Conservation (phyloP, 2,329 filamentous ascomycete genomes). For the Exophiala alcalophila region DNA sequence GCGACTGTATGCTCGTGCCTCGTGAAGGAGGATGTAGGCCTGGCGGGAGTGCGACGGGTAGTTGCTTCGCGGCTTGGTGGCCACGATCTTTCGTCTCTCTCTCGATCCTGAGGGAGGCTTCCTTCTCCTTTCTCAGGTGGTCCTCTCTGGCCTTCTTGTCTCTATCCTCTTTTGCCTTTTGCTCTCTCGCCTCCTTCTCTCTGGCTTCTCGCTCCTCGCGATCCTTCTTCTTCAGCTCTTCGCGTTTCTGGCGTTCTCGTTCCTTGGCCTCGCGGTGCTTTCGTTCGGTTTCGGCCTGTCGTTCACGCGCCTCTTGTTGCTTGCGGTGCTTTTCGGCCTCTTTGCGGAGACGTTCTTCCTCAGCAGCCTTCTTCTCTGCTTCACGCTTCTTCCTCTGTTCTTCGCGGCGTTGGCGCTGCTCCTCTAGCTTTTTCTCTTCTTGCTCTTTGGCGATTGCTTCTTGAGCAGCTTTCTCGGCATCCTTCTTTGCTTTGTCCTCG, state of each 20-base stretch:
- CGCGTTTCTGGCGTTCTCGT: slow-evolving; percentile 72
- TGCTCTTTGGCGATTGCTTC: slow-evolving; percentile 72
- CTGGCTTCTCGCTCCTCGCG: slow-evolving; percentile 58
- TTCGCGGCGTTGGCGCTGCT: slow-evolving; percentile 77
- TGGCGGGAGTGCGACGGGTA: slow-evolving; percentile 44
- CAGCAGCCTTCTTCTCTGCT: slow-evolving; percentile 81
- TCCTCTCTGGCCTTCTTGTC: slow-evolving; percentile 53
- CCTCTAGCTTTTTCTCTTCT: slow-evolving; percentile 75
- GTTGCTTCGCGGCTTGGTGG: slow-evolving; percentile 32
- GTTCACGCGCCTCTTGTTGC: slow-evolving; percentile 78
- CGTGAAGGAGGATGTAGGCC: slow-evolving; percentile 54
- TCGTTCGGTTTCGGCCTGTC: slow-evolving; percentile 79
- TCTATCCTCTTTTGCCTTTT: slow-evolving; percentile 58
- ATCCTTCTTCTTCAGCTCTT: slow-evolving; percentile 72
- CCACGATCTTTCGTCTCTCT: slow-evolving; percentile 49
- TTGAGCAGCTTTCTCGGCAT: slow-evolving; percentile 85
- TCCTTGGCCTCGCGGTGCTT: slow-evolving; percentile 78
- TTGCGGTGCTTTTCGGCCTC: slow-evolving; percentile 80
- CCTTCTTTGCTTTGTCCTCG: slow-evolving; percentile 84
- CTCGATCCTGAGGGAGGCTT: slow-evolving; percentile 47
- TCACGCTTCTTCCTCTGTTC: slow-evolving; percentile 91
- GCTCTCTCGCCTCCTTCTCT: slow-evolving; percentile 73
- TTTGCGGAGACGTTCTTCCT: slow-evolving; percentile 80
- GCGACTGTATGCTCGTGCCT: slow-evolving; percentile 62
- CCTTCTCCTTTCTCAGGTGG: slow-evolving; percentile 57